These are phyloP conservation scores for Myriosclerotinia curreyana DNA, from an alignment of 2,329 filamentous ascomycete species.

Conservation along the genomic window DNA sequence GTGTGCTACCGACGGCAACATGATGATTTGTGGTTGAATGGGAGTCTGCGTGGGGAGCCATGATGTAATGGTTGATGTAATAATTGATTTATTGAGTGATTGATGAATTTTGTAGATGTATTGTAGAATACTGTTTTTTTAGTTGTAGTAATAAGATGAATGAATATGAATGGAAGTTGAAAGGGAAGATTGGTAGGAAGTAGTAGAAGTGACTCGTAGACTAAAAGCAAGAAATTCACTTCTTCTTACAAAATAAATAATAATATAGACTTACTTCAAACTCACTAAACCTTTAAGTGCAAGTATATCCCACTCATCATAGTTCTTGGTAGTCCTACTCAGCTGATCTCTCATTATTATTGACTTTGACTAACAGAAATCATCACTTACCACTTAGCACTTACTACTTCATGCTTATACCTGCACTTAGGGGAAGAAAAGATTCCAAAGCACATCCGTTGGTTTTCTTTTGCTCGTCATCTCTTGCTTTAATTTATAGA, in stretches of 20 bases:
- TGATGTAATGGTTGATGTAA: constrained; percentile 40
- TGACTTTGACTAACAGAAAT: constrained; percentile 4
- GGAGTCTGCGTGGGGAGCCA: constrained; percentile 59
- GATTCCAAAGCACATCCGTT: constrained; percentile 1
- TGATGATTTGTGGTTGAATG: not conserved
- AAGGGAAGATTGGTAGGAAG: not conserved
- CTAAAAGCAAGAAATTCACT: no score
- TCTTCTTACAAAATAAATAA: no score
- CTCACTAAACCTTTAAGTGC: constrained; percentile 26
- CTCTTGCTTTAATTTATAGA: constrained; percentile 20
- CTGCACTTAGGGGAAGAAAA: constrained; percentile 20
- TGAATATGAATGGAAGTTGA: not conserved
- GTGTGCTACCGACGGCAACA: constrained; percentile 40
- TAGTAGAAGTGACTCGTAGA: not conserved
- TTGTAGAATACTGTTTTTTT: not conserved
- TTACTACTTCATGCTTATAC: not conserved
- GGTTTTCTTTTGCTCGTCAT: constrained; percentile 13
- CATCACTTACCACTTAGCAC: no score
- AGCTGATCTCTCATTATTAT: constrained; percentile 12
- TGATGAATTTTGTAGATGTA: not conserved
- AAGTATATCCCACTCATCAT: constrained; percentile 24
- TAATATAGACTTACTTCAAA: no score
- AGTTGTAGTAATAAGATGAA: not conserved
- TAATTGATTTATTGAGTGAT: not conserved
- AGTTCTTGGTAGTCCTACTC: no score